A percentile compares a stretch with the other conserved stretches of the same genome.
Evolutionary conservation across 2,329 filamentous ascomycete species (phyloP).

Genomic region (Fusarium sp.): DNA sequence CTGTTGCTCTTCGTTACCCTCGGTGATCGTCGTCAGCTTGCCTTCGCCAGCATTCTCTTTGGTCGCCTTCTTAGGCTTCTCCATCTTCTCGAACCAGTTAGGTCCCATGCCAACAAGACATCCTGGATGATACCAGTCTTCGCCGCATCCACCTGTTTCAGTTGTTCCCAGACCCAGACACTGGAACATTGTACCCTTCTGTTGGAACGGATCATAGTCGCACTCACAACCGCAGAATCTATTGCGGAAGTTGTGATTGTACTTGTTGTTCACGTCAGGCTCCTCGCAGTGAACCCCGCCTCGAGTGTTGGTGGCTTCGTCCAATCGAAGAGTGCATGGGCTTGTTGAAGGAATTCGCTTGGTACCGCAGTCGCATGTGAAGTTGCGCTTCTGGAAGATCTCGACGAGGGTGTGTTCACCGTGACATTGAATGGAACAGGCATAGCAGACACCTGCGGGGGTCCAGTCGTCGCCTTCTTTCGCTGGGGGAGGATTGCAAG

Average conservation of each 20-base stretch:
- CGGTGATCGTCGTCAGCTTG: slow-evolving; percentile 61
- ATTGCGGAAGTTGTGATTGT: slow-evolving; percentile 96
- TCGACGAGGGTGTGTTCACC: slow-evolving; percentile 95
- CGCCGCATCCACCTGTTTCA: slow-evolving; percentile 89
- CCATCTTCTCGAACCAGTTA: slow-evolving; percentile 73
- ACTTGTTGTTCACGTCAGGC: slow-evolving; percentile 79
- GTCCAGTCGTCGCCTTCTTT: slow-evolving; percentile 63
- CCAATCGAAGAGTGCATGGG: slow-evolving; percentile 80
- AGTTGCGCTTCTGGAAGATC: slow-evolving; percentile 94
- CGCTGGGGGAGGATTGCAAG: slow-evolving; percentile 85
- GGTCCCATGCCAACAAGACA: slow-evolving; percentile 86
- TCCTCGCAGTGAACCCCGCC: slow-evolving; percentile 82
- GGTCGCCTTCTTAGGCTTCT: slow-evolving; percentile 49
- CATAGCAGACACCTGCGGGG: slow-evolving; percentile 90
- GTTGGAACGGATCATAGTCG: slow-evolving; percentile 87
- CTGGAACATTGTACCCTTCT: slow-evolving; percentile 98
- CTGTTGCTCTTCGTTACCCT: slow-evolving; percentile 56
- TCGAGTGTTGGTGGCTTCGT: slow-evolving; percentile 78
- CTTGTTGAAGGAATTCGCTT: slow-evolving; percentile 77
- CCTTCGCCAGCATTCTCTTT: slow-evolving; percentile 31
- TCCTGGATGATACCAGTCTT: slow-evolving; percentile 98
- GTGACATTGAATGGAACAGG: slow-evolving; percentile 96
- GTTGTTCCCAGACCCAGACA: slow-evolving; percentile 85
- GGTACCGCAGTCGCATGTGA: slow-evolving; percentile 96
- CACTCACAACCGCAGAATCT: slow-evolving; percentile 90